Conservation (phyloP, 2,329 filamentous ascomycete species). For the Metarhizium brunneum region DNA sequence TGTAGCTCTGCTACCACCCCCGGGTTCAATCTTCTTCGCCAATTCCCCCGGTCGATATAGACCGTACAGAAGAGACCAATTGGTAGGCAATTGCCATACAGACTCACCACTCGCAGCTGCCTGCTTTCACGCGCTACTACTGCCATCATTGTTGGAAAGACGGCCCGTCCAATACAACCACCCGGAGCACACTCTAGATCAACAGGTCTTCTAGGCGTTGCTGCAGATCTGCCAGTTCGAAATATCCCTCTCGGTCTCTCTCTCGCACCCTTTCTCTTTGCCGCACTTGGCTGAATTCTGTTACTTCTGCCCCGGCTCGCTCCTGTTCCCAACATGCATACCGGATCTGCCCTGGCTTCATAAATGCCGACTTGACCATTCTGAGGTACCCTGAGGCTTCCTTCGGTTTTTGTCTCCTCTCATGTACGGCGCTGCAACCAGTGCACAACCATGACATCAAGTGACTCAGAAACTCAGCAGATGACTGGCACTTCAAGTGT, state of each 20-base stretch:
- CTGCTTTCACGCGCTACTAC: not conserved
- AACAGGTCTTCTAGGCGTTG: not conserved
- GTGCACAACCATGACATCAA: conserved; percentile 14
- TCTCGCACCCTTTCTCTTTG: not conserved
- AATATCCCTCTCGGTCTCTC: not conserved
- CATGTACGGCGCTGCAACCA: conserved; percentile 14
- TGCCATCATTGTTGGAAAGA: conserved; percentile 3
- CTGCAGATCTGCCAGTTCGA: conserved; percentile 7
- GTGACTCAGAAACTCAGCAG: conserved; percentile 15
- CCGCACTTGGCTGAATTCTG: conserved; percentile 7
- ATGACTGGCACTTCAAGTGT: conserved; percentile 14
- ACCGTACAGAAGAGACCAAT: not conserved
- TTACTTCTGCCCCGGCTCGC: conserved; percentile 15
- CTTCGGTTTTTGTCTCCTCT: conserved; percentile 12
- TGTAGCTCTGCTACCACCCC: conserved; percentile 4
- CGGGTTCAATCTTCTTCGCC: not conserved
- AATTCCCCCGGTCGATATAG: conserved; percentile 1
- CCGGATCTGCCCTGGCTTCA: conserved; percentile 22
- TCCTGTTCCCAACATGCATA: conserved; percentile 22
- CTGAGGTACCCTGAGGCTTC: conserved; percentile 11
- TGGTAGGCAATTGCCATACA: not conserved
- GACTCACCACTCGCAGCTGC: conserved; percentile 2
- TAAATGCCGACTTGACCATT: conserved; percentile 28
- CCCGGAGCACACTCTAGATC: not conserved
- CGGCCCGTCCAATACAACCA: conserved; percentile 2